Evolutionary conservation across 2,329 filamentous ascomycete genomes (phyloP).

Genomic region (Chrysosporium queenslandicum): DNA sequence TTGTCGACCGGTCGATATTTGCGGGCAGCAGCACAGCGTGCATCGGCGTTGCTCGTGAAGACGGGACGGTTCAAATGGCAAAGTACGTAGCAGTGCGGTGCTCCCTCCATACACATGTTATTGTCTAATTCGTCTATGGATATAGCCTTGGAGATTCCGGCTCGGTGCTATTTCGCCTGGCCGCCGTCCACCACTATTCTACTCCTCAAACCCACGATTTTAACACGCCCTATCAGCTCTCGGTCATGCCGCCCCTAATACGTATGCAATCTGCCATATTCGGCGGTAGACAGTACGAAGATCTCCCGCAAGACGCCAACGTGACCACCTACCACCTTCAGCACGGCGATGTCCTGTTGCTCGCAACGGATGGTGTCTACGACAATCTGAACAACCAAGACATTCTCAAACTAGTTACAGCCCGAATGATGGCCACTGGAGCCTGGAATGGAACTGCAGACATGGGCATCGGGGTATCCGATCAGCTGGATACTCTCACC

Average conservation of each 20-base stretch:
- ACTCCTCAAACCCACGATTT: constrained; percentile 89
- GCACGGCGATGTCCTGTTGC: constrained; percentile 86
- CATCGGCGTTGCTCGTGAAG: constrained; percentile 63
- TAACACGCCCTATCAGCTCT: constrained; percentile 94
- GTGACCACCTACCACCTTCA: constrained; percentile 65
- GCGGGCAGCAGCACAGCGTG: constrained; percentile 90
- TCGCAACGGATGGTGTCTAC: constrained; percentile 91
- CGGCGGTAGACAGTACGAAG: constrained; percentile 69
- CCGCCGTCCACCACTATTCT: constrained; percentile 73
- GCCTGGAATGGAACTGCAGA: constrained; percentile 60
- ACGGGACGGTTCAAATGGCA: constrained; percentile 73
- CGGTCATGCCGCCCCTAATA: constrained; percentile 71
- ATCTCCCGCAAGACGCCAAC: constrained; percentile 74
- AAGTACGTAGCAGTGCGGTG: constrained; percentile 46
- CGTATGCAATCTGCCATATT: constrained; percentile 72
- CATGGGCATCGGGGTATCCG: constrained; percentile 53
- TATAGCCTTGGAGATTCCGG: constrained; percentile 75
- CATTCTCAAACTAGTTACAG: constrained; percentile 67
- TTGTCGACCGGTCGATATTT: constrained; percentile 58
- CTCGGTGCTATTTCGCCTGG: constrained; percentile 75
- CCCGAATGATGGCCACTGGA: constrained; percentile 60
- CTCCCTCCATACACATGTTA: not conserved
- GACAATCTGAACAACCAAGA: constrained; percentile 92
- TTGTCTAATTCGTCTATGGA: constrained; percentile 5
- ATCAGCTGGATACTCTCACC: constrained; percentile 49